A percentile compares a stretch with the other conserved stretches of the same genome.
Conservation (phyloP, 176 grass and related monocot species). For the Ananas comosus region DNA sequence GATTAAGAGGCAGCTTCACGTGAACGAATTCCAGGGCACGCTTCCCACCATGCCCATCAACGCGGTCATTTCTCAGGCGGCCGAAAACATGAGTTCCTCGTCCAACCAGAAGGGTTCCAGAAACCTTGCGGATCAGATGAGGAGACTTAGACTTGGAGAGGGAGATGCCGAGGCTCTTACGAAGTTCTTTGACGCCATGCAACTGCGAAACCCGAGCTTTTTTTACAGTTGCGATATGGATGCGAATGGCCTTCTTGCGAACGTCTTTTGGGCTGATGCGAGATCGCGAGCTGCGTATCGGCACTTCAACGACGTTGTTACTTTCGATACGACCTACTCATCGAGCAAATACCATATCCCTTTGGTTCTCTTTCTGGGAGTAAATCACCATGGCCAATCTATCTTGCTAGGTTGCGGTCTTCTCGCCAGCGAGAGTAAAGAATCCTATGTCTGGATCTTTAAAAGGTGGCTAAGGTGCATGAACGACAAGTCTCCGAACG, state of each 20-base stretch:
- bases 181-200: conserved; percentile 20
- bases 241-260: conserved; percentile 17
- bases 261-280: conserved; percentile 29
- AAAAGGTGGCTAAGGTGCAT: conserved; percentile 5
- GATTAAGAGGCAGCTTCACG: background rate
- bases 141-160: background rate
- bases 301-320: conserved; percentile 29
- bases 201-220: conserved; percentile 32
- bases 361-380: conserved; percentile 6
- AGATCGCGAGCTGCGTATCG: conserved; percentile 23
- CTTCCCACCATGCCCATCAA: background rate
- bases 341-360: conserved; percentile 6
- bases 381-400: conserved; percentile 9
- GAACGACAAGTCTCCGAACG: conserved; percentile 3
- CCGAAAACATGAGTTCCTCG: background rate
- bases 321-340: conserved; percentile 20
- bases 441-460: conserved; percentile 2
- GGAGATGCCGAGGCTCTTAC: conserved; percentile 23
- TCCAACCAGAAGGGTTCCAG: background rate
- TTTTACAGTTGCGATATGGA: conserved; percentile 24
- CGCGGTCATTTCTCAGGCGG: background rate
- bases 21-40: conserved; percentile 1
- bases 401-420: conserved; percentile 10
- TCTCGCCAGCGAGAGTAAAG: background rate
- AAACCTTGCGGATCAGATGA: background rate